Evolutionary conservation across 1,284 basidiomycete genomes (phyloP).

Genomic region (Singerocomus inundabilis): DNA sequence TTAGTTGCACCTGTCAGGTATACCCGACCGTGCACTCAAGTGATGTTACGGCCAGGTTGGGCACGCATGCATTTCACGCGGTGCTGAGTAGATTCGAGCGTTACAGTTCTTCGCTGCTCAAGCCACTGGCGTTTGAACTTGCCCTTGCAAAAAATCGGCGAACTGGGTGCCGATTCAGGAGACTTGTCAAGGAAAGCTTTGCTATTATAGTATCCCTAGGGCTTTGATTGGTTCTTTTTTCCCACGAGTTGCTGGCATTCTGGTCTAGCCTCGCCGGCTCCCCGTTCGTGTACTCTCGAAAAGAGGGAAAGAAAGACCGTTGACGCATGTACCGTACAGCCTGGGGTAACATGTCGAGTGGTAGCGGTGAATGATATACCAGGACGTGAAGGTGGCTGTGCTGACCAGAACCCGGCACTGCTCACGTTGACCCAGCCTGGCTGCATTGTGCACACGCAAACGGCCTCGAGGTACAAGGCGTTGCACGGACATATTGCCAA

Average conservation of each 20-base stretch:
- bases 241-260: background rate
- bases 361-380: background rate
- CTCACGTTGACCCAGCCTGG: constrained; percentile 9
- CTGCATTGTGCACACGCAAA: constrained; percentile 24
- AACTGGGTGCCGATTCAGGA: constrained; percentile 44
- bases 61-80: constrained; percentile 70
- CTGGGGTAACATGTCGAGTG: background rate
- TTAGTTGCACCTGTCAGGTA: constrained; percentile 35
- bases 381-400: no score
- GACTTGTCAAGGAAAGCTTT: constrained; percentile 50
- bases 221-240: constrained; percentile 14
- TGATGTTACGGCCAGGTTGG: constrained; percentile 58
- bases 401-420: no score
- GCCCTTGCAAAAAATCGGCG: constrained; percentile 42
- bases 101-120: constrained; percentile 48
- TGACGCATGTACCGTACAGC: background rate
- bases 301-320: no score
- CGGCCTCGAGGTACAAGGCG: constrained; percentile 24
- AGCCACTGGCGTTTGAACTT: constrained; percentile 50
- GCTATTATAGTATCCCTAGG: constrained; percentile 27
- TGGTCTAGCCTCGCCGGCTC: background rate
- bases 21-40: constrained; percentile 4
- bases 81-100: constrained; percentile 53
- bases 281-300: no score
- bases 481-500: constrained; percentile 22